These are phyloP conservation scores for Ascochyta lentis DNA, from an alignment of 2,329 filamentous ascomycete genomes.

Conservation along the genomic window DNA sequence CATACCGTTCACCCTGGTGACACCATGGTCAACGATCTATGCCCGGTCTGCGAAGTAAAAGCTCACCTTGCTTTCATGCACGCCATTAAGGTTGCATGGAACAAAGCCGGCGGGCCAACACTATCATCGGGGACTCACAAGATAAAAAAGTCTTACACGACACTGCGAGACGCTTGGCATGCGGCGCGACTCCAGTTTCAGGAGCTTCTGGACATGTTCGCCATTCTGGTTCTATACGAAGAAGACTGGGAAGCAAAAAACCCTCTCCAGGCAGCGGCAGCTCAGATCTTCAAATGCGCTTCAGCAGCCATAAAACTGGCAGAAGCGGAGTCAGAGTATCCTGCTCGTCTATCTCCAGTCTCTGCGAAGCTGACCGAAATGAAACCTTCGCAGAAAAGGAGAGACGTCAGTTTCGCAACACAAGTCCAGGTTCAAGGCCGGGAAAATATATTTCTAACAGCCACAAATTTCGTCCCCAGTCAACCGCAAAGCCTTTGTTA, in stretches of 20 bases:
- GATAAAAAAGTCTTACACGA: not conserved
- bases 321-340: not conserved
- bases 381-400: not conserved
- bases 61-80: slow-evolving; percentile 1
- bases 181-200: not conserved
- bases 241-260: slow-evolving; percentile 2
- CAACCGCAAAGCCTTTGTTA: not conserved
- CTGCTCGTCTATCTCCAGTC: not conserved
- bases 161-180: not conserved
- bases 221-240: not conserved
- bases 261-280: not conserved
- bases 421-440: not conserved
- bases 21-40: not conserved
- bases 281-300: slow-evolving; percentile 1
- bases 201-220: not conserved
- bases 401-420: not conserved
- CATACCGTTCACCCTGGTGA: not conserved
- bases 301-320: slow-evolving; percentile 1
- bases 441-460: not conserved
- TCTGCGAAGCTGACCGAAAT: not conserved
- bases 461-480: not conserved
- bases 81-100: not conserved
- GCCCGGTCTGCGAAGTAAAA: slow-evolving; percentile 1
- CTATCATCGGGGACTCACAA: not conserved
- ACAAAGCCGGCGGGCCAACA: slow-evolving; percentile 4